These are phyloP conservation scores for Ceraceosorus guamensis DNA, from an alignment of 1,284 basidiomycete genomes.

Conservation along the genomic window DNA sequence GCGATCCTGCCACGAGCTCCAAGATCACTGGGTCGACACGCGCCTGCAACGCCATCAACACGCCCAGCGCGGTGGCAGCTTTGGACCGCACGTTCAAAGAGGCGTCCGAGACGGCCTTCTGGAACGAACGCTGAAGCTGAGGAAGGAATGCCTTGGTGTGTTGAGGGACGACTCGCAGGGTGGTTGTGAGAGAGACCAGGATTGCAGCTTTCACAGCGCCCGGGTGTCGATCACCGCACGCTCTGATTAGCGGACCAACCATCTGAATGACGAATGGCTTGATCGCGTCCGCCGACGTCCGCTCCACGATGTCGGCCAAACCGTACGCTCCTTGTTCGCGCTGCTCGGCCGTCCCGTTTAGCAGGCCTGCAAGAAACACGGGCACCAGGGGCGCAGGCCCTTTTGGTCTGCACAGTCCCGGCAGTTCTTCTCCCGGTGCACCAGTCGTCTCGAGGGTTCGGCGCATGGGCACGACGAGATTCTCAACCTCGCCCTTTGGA, in stretches of 20 bases:
- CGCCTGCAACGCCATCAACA: constrained; percentile 67
- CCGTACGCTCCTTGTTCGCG: constrained; percentile 85
- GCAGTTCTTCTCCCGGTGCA: constrained; percentile 67
- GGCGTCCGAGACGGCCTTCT: constrained; percentile 82
- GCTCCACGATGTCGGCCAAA: constrained; percentile 86
- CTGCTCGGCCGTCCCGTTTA: constrained; percentile 54
- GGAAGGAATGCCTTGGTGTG: constrained; percentile 98
- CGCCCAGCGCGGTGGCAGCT: constrained; percentile 76
- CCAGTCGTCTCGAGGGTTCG: constrained; percentile 81
- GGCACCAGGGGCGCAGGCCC: constrained; percentile 81
- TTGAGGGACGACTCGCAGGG: constrained; percentile 60
- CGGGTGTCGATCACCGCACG: constrained; percentile 46
- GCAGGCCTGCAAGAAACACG: constrained; percentile 74
- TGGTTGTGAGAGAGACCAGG: constrained; percentile 36
- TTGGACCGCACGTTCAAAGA: constrained; percentile 71
- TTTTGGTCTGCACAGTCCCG: constrained; percentile 82
- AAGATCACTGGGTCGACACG: constrained; percentile 66
- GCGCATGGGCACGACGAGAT: constrained; percentile 59
- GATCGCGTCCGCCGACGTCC: constrained; percentile 79
- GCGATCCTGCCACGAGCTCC: constrained; percentile 60
- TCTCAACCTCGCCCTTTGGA: constrained; percentile 85
- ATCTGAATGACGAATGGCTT: constrained; percentile 86
- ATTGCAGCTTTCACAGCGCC: constrained; percentile 46
- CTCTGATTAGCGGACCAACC: constrained; percentile 79
- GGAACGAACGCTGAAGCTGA: constrained; percentile 90